A percentile compares a stretch with the other conserved stretches of the same genome.
phyloP scores from a whole-genome alignment of 2,329 filamentous ascomycete species.

The Talaromyces sp. region DNA sequence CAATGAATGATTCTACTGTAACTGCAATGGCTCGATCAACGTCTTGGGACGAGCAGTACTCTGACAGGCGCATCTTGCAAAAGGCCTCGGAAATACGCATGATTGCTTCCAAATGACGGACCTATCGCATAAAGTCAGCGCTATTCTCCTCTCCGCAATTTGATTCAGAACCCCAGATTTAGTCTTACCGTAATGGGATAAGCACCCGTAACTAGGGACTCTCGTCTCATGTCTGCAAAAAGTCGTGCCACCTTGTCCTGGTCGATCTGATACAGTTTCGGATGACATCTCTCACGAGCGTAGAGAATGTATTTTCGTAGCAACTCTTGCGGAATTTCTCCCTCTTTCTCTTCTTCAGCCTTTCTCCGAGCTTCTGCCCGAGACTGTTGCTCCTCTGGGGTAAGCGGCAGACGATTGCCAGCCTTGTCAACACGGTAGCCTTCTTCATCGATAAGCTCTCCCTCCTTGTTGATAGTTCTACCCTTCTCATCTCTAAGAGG shows the following conservation, averaged over 20 bases:
- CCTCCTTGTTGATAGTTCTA: conserved; percentile 42
- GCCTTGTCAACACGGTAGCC: conserved; percentile 49
- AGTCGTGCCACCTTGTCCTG: conserved; percentile 93
- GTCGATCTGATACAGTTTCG: conserved; percentile 95
- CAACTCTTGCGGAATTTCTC: conserved; percentile 84
- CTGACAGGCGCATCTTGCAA: conserved; percentile 95
- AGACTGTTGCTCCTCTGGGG: conserved; percentile 44
- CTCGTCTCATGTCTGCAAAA: conserved; percentile 93
- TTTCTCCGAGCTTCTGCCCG: conserved; percentile 40
- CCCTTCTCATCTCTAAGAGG: conserved; percentile 48
- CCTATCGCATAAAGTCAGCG: conserved; percentile 49
- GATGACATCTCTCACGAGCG: conserved; percentile 79
- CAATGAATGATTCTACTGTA: conserved; percentile 92
- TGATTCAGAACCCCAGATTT: not conserved
- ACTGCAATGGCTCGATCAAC: conserved; percentile 97
- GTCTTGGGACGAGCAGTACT: conserved; percentile 85
- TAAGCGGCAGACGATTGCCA: conserved; percentile 31
- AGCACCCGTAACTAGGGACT: conserved; percentile 87
- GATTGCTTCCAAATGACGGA: conserved; percentile 95
- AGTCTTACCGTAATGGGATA: conserved; percentile 93
- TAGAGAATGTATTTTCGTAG: conserved; percentile 96
- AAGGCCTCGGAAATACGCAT: conserved; percentile 93
- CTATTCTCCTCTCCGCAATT: conserved; percentile 15
- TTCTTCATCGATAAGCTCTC: conserved; percentile 60
- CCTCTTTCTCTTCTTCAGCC: conserved; percentile 53